Evolutionary conservation across 2,329 filamentous ascomycete species (phyloP), one percentile per base, ranked within the genome.

Genomic region (Leptographium procerum): DNA sequence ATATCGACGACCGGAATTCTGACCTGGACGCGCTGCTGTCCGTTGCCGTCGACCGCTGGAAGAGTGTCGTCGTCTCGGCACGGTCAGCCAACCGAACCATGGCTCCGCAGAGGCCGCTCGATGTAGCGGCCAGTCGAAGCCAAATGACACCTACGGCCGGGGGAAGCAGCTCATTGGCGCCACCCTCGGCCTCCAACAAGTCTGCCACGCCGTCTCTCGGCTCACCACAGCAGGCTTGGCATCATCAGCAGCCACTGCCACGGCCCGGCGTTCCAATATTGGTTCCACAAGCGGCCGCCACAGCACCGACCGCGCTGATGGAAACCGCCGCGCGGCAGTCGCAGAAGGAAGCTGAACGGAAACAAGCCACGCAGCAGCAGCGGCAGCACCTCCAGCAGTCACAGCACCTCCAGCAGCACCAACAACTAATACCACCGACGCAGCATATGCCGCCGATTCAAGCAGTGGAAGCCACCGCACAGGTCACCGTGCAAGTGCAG

Each of bases 31-130:
- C 75, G 0, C 66, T 82, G 43, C 75, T 84, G 7, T 70, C 78
- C 8, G 72, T 73, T n/a, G 77, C 77, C 2, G 83, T 86, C 59
- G 77, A 80, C 50, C 74, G 81, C 33, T 86, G 83, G 83, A 86
- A 83, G 69, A 73, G 71, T 5, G 80, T 85, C 19, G 78, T 86
- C 14, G 71, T 75, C n/a, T 76, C 79, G 7, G 72, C 76, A 2
- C 74, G 80, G 47, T 71, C 70, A 5, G 68, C 70, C 3, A 65
- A 65, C n/a, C 63, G 62, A 19, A 78, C 80, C 22, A 74, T 84
- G 70, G 69, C 70, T 54, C 72, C 74, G 3, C 82, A 85, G 62
- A 74, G 73, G 51, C 64, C 77, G 2, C 67, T 85, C 14, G 75
- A 77, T 22, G 72, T 73, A 55, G 29, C 61, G 0, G 47, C 61